Evolutionary conservation across 495 filamentous ascomycete genomes (phyloP), one percentile per base, ranked within the genome.

Genomic region (Extremus antarcticus): DNA sequence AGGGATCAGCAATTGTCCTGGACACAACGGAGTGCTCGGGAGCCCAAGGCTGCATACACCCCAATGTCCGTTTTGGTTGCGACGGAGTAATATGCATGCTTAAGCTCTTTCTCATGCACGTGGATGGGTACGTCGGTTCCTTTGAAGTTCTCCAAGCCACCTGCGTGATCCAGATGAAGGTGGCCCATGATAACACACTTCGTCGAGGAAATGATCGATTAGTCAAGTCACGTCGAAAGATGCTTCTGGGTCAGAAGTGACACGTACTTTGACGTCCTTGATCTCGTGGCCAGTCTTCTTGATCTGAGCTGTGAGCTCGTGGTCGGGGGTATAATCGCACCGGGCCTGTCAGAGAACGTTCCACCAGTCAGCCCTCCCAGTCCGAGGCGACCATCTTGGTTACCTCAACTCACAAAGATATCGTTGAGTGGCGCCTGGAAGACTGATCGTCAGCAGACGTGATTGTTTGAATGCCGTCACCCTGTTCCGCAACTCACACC

Each of bases 141-240:
- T 64, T 21, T 52, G 76, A 80, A 43, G 73, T 68, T 25, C 19
- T 78, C 75, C 1, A 80, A 61, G 0, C 77, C 77, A 0, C 77
- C 77, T 0, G 77, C 76, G 58, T 80, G 76, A 39, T 80, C 75
- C 1, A 77, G 57, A 52, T 80, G 77, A 25, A 80, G 57, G 50
- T 80, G 77, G 1, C 77, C 74, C 19, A 80, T 69, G 7, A 80
- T 68, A 0, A 78, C 68, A 22, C 70, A 74, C 55, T 39, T 39
- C 35, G n/a, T n/a, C n/a, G 9, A 9, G 35, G 35, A 39, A n/a
- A n/a, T n/a, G n/a, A n/a, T n/a, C n/a, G n/a, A n/a, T n/a, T n/a
- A n/a, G n/a, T n/a, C n/a, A n/a, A n/a, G n/a, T n/a, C n/a, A n/a
- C n/a, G n/a, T n/a, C n/a, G n/a, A n/a, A n/a, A n/a, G n/a, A n/a